Evolutionary conservation across 139 green algal genomes (phyloP), one percentile per base, ranked within the genome.

Genomic region (Pleodorina starrii): DNA sequence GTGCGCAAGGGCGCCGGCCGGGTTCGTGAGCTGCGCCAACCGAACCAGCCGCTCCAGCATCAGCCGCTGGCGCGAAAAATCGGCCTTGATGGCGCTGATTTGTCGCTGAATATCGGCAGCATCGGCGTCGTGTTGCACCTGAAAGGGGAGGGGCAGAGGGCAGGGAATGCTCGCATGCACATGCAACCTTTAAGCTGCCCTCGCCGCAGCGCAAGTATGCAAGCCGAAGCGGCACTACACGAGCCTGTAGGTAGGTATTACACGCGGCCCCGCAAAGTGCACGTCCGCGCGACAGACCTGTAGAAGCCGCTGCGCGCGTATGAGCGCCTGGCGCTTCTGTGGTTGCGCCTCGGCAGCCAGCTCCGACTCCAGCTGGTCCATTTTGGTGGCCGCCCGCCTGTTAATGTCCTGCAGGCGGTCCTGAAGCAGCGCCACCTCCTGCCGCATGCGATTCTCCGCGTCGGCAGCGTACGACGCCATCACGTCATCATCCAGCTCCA

Each of bases 111-210:
- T 4, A 35, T 89, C 69, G 0, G 69, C 50, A 1, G 71, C 68
- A 25, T 89, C 84, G 1, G 69, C 69, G 6, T 89, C 84, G 38
- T 82, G 69, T 59, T 89, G 84, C 11, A 88, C 82, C 82, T 88
- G 46, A 23, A 5, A 21, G 43, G 51, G 75, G 11, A 19, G 63
- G 27, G 63, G 16, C n/a, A n/a, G n/a, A n/a, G n/a, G n/a, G n/a
- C n/a, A n/a, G n/a, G n/a, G n/a, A n/a, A n/a, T n/a, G n/a, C n/a
- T n/a, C n/a, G n/a, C n/a, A n/a, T n/a, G n/a, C n/a, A n/a, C n/a
- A n/a, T n/a, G n/a, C n/a, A n/a, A n/a, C n/a, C n/a, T n/a, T n/a
- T n/a, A n/a, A n/a, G n/a, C n/a, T n/a, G n/a, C n/a, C n/a, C n/a
- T n/a, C n/a, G n/a, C n/a, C n/a, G n/a, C n/a, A n/a, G n/a, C n/a